These are phyloP conservation scores for Penicillium chermesinum DNA, from an alignment of 495 filamentous ascomycete genomes.

Conservation along the genomic window DNA sequence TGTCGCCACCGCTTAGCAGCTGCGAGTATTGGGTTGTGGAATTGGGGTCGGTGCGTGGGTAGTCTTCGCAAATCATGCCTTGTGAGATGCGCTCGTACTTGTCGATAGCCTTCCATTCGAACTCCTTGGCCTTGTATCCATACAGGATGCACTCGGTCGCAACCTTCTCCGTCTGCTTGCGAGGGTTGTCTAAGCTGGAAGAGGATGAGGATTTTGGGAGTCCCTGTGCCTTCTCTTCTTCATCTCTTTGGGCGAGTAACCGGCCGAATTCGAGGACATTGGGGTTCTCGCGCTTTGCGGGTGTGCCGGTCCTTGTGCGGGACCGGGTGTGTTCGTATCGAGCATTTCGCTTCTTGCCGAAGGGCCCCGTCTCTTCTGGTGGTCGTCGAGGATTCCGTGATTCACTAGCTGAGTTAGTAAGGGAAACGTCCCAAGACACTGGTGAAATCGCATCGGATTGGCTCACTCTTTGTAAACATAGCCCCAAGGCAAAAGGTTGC, in stretches of 20 bases:
- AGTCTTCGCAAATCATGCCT: slow-evolving; percentile 85
- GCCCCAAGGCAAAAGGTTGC: slow-evolving; percentile 56
- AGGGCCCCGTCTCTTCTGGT: slow-evolving; percentile 58
- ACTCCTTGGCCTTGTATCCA: slow-evolving; percentile 65
- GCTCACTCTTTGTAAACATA: slow-evolving; percentile 58
- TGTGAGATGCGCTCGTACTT: slow-evolving; percentile 70
- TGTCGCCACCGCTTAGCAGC: slow-evolving; percentile 56
- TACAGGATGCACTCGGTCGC: slow-evolving; percentile 80
- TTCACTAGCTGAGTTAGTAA: slow-evolving; percentile 25
- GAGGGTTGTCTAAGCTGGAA: slow-evolving; percentile 35
- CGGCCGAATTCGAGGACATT: slow-evolving; percentile 49
- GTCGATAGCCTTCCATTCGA: slow-evolving; percentile 79
- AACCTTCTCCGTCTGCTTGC: slow-evolving; percentile 48
- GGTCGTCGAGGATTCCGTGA: slow-evolving; percentile 45
- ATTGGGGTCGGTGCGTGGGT: slow-evolving; percentile 59
- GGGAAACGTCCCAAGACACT: neutral
- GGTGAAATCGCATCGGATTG: neutral
- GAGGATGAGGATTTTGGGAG: slow-evolving; percentile 41
- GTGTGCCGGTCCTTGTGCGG: slow-evolving; percentile 55
- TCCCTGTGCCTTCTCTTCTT: slow-evolving; percentile 32
- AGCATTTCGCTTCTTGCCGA: slow-evolving; percentile 51
- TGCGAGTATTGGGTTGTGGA: slow-evolving; percentile 50
- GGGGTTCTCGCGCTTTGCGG: slow-evolving; percentile 54
- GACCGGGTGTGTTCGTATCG: slow-evolving; percentile 48
- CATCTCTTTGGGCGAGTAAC: slow-evolving; percentile 41